phyloP scores from a whole-genome alignment of 331 rosid genomes.

The Phaseolus coccineus region DNA sequence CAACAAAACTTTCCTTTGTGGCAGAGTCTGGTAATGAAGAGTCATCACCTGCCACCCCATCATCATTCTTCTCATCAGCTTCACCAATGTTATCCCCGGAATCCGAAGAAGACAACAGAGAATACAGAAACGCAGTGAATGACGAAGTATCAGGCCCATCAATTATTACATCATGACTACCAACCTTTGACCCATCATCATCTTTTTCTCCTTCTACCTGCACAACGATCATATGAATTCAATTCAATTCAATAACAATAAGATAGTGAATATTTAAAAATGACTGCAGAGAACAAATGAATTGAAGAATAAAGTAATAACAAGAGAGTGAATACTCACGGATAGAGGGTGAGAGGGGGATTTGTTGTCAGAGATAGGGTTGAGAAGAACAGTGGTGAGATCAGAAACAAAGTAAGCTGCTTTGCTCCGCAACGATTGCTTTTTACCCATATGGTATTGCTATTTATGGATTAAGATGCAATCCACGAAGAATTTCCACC shows the following conservation, averaged over 20 bases:
- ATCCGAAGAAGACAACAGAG: slow-evolving; percentile 72
- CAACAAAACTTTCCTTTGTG: slow-evolving; percentile 55
- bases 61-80: slow-evolving; percentile 46
- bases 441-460: slow-evolving; percentile 64
- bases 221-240: slow-evolving; percentile 30
- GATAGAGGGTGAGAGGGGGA: slow-evolving; percentile 61
- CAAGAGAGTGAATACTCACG: slow-evolving; percentile 54
- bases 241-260: slow-evolving; percentile 17
- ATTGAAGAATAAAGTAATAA: background rate
- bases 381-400: slow-evolving; percentile 83
- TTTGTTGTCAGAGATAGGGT: slow-evolving; percentile 80
- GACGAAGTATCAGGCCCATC: slow-evolving; percentile 98
- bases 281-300: background rate
- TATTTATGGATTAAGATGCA: background rate
- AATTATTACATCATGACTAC: slow-evolving; percentile 35
- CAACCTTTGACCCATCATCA: slow-evolving; percentile 46
- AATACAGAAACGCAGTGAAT: slow-evolving; percentile 82
- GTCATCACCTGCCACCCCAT: slow-evolving; percentile 35
- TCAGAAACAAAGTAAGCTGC: slow-evolving; percentile 88
- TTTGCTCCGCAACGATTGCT: slow-evolving; percentile 76
- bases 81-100: slow-evolving; percentile 43
- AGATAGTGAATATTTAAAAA: background rate
- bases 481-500: slow-evolving; percentile 45
- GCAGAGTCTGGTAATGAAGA: slow-evolving; percentile 41
- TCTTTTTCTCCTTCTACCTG: slow-evolving; percentile 57